Conservation (phyloP, 2,329 filamentous ascomycete genomes). For the Zymoseptoria ardabiliae region DNA sequence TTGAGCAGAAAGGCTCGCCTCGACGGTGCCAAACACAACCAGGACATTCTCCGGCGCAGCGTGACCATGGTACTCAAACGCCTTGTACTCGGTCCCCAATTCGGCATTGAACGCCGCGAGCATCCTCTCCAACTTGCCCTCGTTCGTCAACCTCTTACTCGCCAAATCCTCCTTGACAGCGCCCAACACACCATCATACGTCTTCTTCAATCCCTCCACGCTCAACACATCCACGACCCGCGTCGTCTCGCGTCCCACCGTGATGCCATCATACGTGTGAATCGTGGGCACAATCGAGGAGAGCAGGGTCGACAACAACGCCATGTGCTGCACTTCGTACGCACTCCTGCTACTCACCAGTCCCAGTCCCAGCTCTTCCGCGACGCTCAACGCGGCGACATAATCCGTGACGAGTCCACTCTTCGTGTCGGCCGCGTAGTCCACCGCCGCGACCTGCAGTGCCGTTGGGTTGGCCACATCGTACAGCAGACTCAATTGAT, state of each 20-base stretch:
- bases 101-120: slow-evolving; percentile 76
- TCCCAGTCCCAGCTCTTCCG: slow-evolving; percentile 84
- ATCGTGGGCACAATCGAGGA: slow-evolving; percentile 73
- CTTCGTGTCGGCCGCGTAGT: slow-evolving; percentile 60
- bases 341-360: slow-evolving; percentile 78
- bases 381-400: slow-evolving; percentile 66
- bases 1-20: slow-evolving; percentile 78
- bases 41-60: slow-evolving; percentile 70
- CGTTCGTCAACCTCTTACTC: slow-evolving; percentile 57
- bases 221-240: slow-evolving; percentile 76
- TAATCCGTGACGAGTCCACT: slow-evolving; percentile 82
- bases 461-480: slow-evolving; percentile 88
- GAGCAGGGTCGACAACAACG: slow-evolving; percentile 75
- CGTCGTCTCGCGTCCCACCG: slow-evolving; percentile 72
- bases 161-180: slow-evolving; percentile 46
- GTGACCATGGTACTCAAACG: slow-evolving; percentile 92
- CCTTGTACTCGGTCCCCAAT: slow-evolving; percentile 84
- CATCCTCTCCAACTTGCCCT: slow-evolving; percentile 64
- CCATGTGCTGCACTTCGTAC: slow-evolving; percentile 93
- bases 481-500: slow-evolving; percentile 88
- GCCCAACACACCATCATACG: slow-evolving; percentile 60
- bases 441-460: slow-evolving; percentile 82
- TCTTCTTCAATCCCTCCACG: slow-evolving; percentile 59
- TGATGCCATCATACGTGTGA: slow-evolving; percentile 71
- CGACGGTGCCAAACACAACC: slow-evolving; percentile 86